These are phyloP conservation scores for Beta corolliflora DNA, from an alignment of 179 eudicot genomes.

Conservation along the genomic window DNA sequence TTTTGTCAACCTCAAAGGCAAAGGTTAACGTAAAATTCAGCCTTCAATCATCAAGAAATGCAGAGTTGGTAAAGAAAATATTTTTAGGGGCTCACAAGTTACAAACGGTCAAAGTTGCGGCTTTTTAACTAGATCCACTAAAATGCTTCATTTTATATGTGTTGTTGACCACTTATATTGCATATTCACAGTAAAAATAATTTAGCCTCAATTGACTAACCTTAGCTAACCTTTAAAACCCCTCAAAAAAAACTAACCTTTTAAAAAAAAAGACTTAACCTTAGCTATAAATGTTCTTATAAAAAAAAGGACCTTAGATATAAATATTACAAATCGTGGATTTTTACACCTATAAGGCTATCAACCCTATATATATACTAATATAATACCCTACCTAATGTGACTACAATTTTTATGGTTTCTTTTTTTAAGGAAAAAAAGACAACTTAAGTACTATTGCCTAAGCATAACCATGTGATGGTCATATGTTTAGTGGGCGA, in stretches of 20 bases:
- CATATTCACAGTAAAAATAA: neutral
- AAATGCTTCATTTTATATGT: neutral
- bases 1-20: neutral
- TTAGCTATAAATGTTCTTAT: no score
- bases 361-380: slow-evolving; percentile 14
- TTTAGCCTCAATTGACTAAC: neutral
- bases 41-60: neutral
- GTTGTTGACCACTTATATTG: neutral
- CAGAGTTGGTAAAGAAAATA: neutral
- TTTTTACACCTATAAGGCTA: slow-evolving; percentile 17
- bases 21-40: neutral
- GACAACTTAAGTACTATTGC: slow-evolving; percentile 8
- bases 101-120: neutral
- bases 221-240: neutral
- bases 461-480: slow-evolving; percentile 25
- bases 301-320: no score
- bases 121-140: neutral
- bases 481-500: slow-evolving; percentile 33
- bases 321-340: slow-evolving; percentile 8
- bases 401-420: neutral
- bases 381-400: neutral
- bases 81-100: neutral
- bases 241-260: no score
- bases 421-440: no score
- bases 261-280: no score